phyloP scores from a whole-genome alignment of 768 basidiomycete genomes.

The Erythrobasidium yunnanense region DNA sequence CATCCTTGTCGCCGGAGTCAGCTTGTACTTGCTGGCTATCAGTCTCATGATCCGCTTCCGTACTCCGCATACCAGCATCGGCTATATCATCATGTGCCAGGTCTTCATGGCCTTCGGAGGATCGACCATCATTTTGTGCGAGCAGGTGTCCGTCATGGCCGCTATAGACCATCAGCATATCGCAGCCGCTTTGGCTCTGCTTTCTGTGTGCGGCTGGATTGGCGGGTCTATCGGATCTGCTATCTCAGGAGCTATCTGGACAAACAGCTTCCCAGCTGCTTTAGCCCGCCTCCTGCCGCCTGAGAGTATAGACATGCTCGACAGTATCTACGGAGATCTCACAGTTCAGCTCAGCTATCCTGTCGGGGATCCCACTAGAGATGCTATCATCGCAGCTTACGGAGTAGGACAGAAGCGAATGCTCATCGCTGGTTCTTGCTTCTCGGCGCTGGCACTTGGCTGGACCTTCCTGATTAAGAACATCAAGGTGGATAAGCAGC shows the following conservation, averaged over 20 bases:
- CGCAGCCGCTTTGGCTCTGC: constrained; percentile 9
- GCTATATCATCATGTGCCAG: constrained; percentile 36
- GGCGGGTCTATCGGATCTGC: constrained; percentile 31
- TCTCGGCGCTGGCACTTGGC: constrained; percentile 32
- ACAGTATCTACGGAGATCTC: constrained; percentile 35
- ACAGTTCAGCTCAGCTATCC: constrained; percentile 36
- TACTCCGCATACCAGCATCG: constrained; percentile 31
- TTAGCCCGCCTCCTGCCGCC: constrained; percentile 33
- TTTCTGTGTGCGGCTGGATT: constrained; percentile 18
- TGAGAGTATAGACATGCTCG: constrained; percentile 27
- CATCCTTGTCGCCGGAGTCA: constrained; percentile 31
- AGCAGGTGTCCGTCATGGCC: constrained; percentile 36
- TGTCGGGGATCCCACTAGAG: constrained; percentile 34
- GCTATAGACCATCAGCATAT: constrained; percentile 15
- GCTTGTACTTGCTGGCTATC: constrained; percentile 33
- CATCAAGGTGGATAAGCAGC: constrained; percentile 37
- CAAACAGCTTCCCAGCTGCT: constrained; percentile 22
- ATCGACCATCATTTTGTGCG: constrained; percentile 30
- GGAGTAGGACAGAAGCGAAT: constrained; percentile 36
- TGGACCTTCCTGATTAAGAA: constrained; percentile 36
- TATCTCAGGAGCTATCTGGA: constrained; percentile 24
- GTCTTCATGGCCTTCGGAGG: constrained; percentile 38
- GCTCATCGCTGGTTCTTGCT: constrained; percentile 36
- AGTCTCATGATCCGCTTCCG: constrained; percentile 39
- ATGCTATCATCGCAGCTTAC: constrained; percentile 36